Conservation (phyloP, 169 alveolate genomes). For the Perkinsus chesapeaki region DNA sequence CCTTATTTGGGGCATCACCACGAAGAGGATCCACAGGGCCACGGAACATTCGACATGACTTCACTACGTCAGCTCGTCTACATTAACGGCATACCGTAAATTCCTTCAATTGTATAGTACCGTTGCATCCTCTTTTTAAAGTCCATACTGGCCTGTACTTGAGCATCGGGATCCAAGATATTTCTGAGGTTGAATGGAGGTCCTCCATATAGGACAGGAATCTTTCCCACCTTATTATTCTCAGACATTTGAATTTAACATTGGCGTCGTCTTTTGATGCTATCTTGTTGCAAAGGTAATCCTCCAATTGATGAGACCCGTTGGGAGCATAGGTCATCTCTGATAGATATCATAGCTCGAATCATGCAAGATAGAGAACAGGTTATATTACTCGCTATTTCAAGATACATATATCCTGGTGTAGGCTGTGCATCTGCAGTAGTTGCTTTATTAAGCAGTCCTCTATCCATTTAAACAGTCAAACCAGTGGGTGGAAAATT, state of each 20-base stretch:
- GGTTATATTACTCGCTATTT: slow-evolving; percentile 9
- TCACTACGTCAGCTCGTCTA: slow-evolving; percentile 22
- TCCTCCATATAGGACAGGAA: slow-evolving; percentile 9
- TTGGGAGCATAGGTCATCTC: slow-evolving; percentile 23
- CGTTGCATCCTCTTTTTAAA: neutral
- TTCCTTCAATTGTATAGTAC: neutral
- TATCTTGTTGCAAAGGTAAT: slow-evolving; percentile 30
- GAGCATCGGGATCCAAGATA: neutral
- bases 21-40: slow-evolving; percentile 32
- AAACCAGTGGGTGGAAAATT: neutral
- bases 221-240: slow-evolving; percentile 12
- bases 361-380: neutral
- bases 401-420: slow-evolving; percentile 35
- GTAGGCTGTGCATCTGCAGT: slow-evolving; percentile 35
- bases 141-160: neutral
- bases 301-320: slow-evolving; percentile 35
- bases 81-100: neutral
- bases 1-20: slow-evolving; percentile 30
- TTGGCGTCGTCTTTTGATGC: slow-evolving; percentile 25
- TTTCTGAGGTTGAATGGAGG: neutral
- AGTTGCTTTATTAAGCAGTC: slow-evolving; percentile 30
- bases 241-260: slow-evolving; percentile 25
- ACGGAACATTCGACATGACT: slow-evolving; percentile 27
- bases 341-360: neutral
- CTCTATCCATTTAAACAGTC: slow-evolving; percentile 18